Evolutionary conservation across 805 yeast species (phyloP).

Genomic region (Barnettozyma populi): DNA sequence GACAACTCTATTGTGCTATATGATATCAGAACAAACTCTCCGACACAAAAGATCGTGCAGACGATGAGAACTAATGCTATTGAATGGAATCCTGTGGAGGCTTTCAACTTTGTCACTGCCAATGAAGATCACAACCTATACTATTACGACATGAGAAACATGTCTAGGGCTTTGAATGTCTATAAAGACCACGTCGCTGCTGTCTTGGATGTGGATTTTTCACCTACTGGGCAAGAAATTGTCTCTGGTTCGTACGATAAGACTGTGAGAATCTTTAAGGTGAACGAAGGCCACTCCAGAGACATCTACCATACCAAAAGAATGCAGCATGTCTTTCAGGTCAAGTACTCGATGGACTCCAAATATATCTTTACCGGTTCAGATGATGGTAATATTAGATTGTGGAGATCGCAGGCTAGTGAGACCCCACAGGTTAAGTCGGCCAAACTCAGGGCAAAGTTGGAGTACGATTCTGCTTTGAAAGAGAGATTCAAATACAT

Average conservation of each 20-base stretch:
- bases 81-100: conserved; percentile 98
- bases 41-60: conserved; percentile 86
- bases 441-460: conserved; percentile 69
- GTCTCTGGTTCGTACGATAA: conserved; percentile 95
- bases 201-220: conserved; percentile 88
- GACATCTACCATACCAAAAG: conserved; percentile 96
- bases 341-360: conserved; percentile 82
- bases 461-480: conserved; percentile 87
- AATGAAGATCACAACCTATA: conserved; percentile 94
- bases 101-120: conserved; percentile 86
- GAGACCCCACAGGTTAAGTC: conserved; percentile 81
- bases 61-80: conserved; percentile 78
- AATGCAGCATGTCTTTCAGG: conserved; percentile 91
- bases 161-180: conserved; percentile 75
- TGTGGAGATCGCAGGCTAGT: conserved; percentile 88
- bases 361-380: conserved; percentile 85
- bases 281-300: conserved; percentile 83
- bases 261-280: conserved; percentile 75
- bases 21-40: conserved; percentile 85
- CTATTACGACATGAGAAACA: conserved; percentile 93
- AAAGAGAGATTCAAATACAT: conserved; percentile 89
- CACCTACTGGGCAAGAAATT: conserved; percentile 95
- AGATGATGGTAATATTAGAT: conserved; percentile 90
- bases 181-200: conserved; percentile 96
- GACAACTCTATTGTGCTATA: conserved; percentile 89